These are phyloP conservation scores for Edaphochlamys debaryana DNA, from an alignment of 139 green algal species.

Conservation along the genomic window DNA sequence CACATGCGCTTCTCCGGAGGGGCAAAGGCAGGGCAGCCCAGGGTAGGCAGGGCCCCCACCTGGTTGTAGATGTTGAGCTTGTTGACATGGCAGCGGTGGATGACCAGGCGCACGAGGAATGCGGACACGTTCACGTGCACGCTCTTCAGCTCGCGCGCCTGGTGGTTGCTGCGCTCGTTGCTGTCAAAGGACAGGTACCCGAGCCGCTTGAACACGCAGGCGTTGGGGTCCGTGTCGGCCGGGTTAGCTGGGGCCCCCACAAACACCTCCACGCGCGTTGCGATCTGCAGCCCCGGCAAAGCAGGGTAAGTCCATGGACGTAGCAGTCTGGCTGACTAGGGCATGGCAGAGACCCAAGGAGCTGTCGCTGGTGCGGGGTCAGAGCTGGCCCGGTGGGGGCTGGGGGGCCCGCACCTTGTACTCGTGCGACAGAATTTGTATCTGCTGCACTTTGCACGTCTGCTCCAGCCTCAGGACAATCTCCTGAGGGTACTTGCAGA, in stretches of 20 bases:
- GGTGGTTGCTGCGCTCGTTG: slow-evolving; percentile 87
- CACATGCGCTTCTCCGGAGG: too few relatives aligned
- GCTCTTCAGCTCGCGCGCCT: slow-evolving; percentile 93
- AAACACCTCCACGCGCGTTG: slow-evolving; percentile 85
- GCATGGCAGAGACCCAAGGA: too few relatives aligned
- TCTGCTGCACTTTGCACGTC: slow-evolving; percentile 78
- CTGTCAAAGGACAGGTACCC: slow-evolving; percentile 90
- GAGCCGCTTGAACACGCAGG: slow-evolving; percentile 73
- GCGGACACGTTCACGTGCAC: slow-evolving; percentile 78
- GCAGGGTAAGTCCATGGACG: too few relatives aligned
- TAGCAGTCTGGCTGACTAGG: neutral
- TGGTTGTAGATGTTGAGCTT: slow-evolving; percentile 93
- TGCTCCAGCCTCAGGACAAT: slow-evolving; percentile 79
- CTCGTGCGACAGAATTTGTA: slow-evolving; percentile 94
- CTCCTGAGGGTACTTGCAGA: slow-evolving; percentile 88
- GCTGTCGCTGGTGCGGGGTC: too few relatives aligned
- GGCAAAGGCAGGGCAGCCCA: too few relatives aligned
- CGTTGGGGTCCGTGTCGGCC: slow-evolving; percentile 33
- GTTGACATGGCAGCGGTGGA: slow-evolving; percentile 90
- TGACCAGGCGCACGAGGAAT: slow-evolving; percentile 72
- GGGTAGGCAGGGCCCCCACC: too few relatives aligned
- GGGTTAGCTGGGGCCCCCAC: slow-evolving; percentile 59
- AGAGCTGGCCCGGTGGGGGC: too few relatives aligned
- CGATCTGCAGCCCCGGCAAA: slow-evolving; percentile 73
- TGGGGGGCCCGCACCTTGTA: slow-evolving; percentile 91